Evolutionary conservation across 139 green algal genomes (phyloP).

Genomic region (Micractinium conductrix): DNA sequence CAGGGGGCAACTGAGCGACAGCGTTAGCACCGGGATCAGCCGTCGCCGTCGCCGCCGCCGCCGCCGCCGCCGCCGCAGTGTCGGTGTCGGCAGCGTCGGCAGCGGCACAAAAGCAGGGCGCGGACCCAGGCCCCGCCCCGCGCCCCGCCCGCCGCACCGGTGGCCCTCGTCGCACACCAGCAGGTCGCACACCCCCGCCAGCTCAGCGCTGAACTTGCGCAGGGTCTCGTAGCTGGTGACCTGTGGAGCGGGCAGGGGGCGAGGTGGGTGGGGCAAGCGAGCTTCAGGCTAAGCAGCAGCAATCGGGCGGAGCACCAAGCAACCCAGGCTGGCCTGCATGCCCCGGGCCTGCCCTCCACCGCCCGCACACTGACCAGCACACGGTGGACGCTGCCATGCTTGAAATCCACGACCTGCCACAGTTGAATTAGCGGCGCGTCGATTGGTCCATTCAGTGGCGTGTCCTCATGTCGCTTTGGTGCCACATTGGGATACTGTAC

Average conservation of each 20-base stretch:
- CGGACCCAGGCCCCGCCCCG: too few species aligned
- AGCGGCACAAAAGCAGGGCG: too few species aligned
- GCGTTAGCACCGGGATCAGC: too few species aligned
- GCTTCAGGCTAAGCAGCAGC: not conserved
- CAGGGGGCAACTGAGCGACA: not conserved
- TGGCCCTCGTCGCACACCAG: conserved; percentile 91
- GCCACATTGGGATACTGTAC: too few species aligned
- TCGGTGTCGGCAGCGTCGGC: too few species aligned
- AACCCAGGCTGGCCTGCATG: not conserved
- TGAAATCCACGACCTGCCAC: conserved; percentile 59
- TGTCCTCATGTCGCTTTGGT: too few species aligned
- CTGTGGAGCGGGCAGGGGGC: not conserved
- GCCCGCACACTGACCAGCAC: conserved; percentile 28
- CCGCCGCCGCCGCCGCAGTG: too few species aligned
- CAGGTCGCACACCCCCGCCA: conserved; percentile 69
- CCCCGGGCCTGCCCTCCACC: not conserved
- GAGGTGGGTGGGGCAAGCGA: not conserved
- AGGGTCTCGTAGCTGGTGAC: conserved; percentile 56
- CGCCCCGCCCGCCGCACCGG: too few species aligned
- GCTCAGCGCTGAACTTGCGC: conserved; percentile 58
- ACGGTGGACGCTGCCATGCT: conserved; percentile 32
- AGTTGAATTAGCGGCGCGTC: too few species aligned
- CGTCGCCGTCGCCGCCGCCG: too few species aligned
- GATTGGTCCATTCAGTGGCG: too few species aligned
- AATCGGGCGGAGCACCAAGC: not conserved